These are phyloP conservation scores for Fagopyrum homotropicum DNA, from an alignment of 148 eudicot genomes.

Conservation along the genomic window DNA sequence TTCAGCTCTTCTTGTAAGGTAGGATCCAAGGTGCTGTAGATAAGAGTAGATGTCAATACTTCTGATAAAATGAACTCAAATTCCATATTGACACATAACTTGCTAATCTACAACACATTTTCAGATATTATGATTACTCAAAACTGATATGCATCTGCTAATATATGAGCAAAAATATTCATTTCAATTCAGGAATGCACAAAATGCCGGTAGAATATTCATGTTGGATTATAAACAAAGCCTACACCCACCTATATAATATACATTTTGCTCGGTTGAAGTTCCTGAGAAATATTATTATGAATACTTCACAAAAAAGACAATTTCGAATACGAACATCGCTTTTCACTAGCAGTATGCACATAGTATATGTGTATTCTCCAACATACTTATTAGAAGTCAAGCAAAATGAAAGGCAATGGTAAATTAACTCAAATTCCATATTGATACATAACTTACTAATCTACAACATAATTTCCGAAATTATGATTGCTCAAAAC, in stretches of 20 bases:
- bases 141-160: background rate
- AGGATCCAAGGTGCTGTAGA: slow-evolving; percentile 53
- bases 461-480: too few relatives aligned
- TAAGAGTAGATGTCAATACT: background rate
- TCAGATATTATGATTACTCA: background rate
- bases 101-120: background rate
- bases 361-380: background rate
- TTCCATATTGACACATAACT: background rate
- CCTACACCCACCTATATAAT: background rate
- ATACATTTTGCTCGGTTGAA: background rate
- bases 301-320: background rate
- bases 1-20: slow-evolving; percentile 43
- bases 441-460: too few relatives aligned
- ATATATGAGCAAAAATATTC: background rate
- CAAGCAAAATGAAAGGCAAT: background rate
- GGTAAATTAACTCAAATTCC: too few relatives aligned
- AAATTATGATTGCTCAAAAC: too few relatives aligned
- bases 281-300: background rate
- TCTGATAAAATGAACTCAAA: background rate
- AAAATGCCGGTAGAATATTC: background rate
- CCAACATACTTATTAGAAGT: background rate
- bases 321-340: background rate
- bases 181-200: background rate
- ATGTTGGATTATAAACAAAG: background rate
- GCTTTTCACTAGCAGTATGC: background rate